Evolutionary conservation across 805 yeast genomes (phyloP), one percentile per base, ranked within the genome.

Genomic region (Yarrowia phangngaensis): DNA sequence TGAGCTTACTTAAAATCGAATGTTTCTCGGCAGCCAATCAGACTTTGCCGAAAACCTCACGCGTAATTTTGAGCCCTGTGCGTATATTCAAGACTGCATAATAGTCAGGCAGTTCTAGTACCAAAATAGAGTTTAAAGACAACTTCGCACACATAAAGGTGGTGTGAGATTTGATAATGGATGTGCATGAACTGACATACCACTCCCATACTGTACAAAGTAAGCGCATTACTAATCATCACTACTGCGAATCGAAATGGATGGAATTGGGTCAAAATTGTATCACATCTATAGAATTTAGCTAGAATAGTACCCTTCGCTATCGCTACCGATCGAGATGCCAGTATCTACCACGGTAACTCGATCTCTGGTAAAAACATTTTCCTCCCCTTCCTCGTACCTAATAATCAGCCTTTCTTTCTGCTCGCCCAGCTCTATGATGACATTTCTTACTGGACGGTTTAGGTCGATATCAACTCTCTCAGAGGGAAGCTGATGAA

Each of bases 11-110:
- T 38, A 38, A 38, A 38, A 38, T 38, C 45, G 45, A 26, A 26
- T 38, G 45, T 38, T 38, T 38, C 20, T 32, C 26, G 27, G 45
- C 45, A 24, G 45, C 45, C 45, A 38, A 38, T 38, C 45, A 38
- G 45, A 28, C 45, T 26, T 14, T 14, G 32, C 15, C 17, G 19
- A 38, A 38, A 38, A 38, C 32, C 23, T 9, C 8, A 15, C n/a
- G 45, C n/a, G 45, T 38, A 38, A 12, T 12, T 4, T 3, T 4
- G 19, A 20, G 45, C 11, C 31, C 45, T 27, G n/a, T n/a, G 32
- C 45, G 45, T 3, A 38, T 13, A 19, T 19, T 3, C 1, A 9
- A 11, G 23, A 6, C 31, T 20, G 45, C 45, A 38, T 31, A 5
- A 36, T 36, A 14, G 45, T 32, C n/a, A n/a, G n/a, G n/a, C n/a